Conservation (phyloP, 441 rosid species). For the Gossypium laxum region DNA sequence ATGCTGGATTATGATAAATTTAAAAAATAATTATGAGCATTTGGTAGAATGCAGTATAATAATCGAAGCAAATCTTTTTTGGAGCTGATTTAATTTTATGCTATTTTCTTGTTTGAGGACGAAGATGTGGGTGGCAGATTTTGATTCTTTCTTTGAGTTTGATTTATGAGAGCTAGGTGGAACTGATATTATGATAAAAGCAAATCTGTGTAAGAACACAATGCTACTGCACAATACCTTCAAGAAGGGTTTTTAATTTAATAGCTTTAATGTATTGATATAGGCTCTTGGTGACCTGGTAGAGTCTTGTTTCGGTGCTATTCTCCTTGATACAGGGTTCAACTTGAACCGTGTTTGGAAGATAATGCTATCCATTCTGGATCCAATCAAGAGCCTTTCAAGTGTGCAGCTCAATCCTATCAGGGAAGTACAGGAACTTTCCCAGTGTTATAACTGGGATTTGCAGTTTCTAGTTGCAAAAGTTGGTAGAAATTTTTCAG, state of each 20-base stretch:
- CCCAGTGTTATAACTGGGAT: slow-evolving; percentile 55
- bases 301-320: slow-evolving; percentile 78
- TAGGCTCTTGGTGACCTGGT: slow-evolving; percentile 93
- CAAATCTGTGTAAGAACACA: neutral
- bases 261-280: slow-evolving; percentile 12
- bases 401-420: slow-evolving; percentile 55
- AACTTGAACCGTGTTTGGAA: slow-evolving; percentile 62
- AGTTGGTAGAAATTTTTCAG: slow-evolving; percentile 36
- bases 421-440: slow-evolving; percentile 65
- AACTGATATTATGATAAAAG: neutral
- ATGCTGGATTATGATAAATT: neutral
- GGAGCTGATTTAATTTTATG: neutral
- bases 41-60: neutral
- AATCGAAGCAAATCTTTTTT: neutral
- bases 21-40: neutral
- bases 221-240: neutral
- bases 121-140: neutral
- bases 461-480: slow-evolving; percentile 24
- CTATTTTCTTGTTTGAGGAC: neutral
- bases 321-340: slow-evolving; percentile 74
- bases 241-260: slow-evolving; percentile 10
- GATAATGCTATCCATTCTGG: slow-evolving; percentile 59
- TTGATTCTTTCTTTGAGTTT: neutral
- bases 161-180: neutral
- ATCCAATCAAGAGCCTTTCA: slow-evolving; percentile 50